These are phyloP conservation scores for Monosporascus sp. DNA, from an alignment of 2,329 filamentous ascomycete species.

Conservation along the genomic window DNA sequence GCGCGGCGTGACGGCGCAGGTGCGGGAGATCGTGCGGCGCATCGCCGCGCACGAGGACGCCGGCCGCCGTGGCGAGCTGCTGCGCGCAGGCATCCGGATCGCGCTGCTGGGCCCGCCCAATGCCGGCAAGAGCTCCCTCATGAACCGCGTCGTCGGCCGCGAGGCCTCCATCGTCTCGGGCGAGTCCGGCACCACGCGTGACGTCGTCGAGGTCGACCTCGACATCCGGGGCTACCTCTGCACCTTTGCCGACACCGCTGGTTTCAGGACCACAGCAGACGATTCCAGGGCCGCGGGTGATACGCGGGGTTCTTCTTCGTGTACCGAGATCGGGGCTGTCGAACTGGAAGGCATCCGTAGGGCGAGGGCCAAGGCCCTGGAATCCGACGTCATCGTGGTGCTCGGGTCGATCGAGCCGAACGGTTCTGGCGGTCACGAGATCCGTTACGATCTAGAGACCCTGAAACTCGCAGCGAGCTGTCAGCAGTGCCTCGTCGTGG, in stretches of 20 bases:
- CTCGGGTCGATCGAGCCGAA: slow-evolving; percentile 67
- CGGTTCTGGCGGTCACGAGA: slow-evolving; percentile 32
- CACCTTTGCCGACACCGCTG: slow-evolving; percentile 93
- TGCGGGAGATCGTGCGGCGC: slow-evolving; percentile 54
- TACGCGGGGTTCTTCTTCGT: too few relatives aligned
- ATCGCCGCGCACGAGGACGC: slow-evolving; percentile 70
- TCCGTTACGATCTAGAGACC: slow-evolving; percentile 51
- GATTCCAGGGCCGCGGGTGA: slow-evolving; percentile 9
- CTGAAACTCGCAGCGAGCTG: slow-evolving; percentile 47
- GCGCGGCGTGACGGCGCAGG: slow-evolving; percentile 60
- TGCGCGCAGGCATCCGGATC: slow-evolving; percentile 80
- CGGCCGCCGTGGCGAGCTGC: slow-evolving; percentile 74
- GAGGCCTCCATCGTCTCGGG: slow-evolving; percentile 93
- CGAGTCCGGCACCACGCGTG: slow-evolving; percentile 89
- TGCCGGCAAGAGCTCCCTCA: slow-evolving; percentile 87
- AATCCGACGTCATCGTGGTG: slow-evolving; percentile 81
- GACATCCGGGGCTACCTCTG: slow-evolving; percentile 89
- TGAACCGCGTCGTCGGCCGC: slow-evolving; percentile 84
- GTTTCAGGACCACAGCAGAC: slow-evolving; percentile 55
- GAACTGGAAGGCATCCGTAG: slow-evolving; percentile 88
- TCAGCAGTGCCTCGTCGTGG: slow-evolving; percentile 45
- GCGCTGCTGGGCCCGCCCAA: slow-evolving; percentile 89
- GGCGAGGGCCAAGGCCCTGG: slow-evolving; percentile 72
- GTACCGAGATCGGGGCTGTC: slow-evolving; percentile 58
- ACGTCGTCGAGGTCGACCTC: slow-evolving; percentile 87